Conservation (phyloP, 2,329 filamentous ascomycete species). For the Trichophyton simii region DNA sequence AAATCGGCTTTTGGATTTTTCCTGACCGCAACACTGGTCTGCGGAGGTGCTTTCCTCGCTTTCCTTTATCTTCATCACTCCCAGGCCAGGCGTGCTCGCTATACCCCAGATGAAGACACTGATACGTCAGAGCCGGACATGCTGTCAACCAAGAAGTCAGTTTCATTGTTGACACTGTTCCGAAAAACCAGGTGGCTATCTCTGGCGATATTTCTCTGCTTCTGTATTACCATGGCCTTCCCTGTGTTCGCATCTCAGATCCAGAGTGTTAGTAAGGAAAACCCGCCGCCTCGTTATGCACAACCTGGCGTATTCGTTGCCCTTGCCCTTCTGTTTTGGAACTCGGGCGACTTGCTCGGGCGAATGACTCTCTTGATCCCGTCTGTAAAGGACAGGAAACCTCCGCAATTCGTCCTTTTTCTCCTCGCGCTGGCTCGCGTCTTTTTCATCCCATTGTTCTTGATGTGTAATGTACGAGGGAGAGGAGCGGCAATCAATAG, state of each 20-base stretch:
- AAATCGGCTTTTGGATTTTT: conserved; percentile 84
- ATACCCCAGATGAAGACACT: conserved; percentile 14
- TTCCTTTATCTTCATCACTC: conserved; percentile 61
- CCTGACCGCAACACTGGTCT: conserved; percentile 69
- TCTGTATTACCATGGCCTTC: conserved; percentile 82
- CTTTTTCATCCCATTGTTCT: conserved; percentile 69
- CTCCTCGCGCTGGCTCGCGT: conserved; percentile 51
- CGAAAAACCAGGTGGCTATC: conserved; percentile 68
- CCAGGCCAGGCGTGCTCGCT: conserved; percentile 18
- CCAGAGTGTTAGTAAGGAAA: conserved; percentile 35
- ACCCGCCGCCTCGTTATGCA: conserved; percentile 47
- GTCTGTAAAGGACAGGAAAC: conserved; percentile 41
- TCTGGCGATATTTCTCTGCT: conserved; percentile 65
- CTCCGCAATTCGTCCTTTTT: conserved; percentile 56
- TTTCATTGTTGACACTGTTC: conserved; percentile 55
- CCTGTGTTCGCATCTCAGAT: conserved; percentile 77
- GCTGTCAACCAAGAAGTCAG: conserved; percentile 28
- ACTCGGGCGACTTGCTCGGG: conserved; percentile 70
- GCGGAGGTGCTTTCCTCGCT: conserved; percentile 53
- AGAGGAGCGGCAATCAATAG: conserved; percentile 61
- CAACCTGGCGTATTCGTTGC: conserved; percentile 71
- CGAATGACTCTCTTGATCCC: conserved; percentile 54
- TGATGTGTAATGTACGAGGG: conserved; percentile 77
- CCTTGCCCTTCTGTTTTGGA: conserved; percentile 86
- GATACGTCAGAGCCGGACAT: conserved; percentile 24